Conservation (phyloP, 768 basidiomycete species). For the Xerocomellus dryophilus region DNA sequence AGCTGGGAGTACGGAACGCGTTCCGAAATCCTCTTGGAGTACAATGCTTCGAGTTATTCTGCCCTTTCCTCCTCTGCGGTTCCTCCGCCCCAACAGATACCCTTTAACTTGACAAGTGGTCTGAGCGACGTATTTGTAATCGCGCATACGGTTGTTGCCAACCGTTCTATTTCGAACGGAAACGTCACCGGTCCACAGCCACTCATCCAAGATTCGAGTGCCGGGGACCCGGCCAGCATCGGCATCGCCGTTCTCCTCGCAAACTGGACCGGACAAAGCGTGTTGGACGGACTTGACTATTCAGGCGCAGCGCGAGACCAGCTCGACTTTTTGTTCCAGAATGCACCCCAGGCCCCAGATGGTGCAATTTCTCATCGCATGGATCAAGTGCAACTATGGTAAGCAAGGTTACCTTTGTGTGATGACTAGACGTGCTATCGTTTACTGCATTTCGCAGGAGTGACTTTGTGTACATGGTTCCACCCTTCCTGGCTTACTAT, state of each 20-base stretch:
- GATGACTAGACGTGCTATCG: not conserved
- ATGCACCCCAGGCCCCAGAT: slow-evolving; percentile 59
- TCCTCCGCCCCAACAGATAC: slow-evolving; percentile 27
- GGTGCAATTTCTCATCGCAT: slow-evolving; percentile 82
- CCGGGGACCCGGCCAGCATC: slow-evolving; percentile 76
- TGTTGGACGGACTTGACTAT: slow-evolving; percentile 49
- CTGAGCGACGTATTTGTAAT: slow-evolving; percentile 59
- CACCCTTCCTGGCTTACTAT: slow-evolving; percentile 85
- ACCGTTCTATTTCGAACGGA: slow-evolving; percentile 43
- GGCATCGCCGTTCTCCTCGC: slow-evolving; percentile 66
- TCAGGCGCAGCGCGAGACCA: slow-evolving; percentile 63
- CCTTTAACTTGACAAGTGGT: slow-evolving; percentile 23
- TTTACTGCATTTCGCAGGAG: slow-evolving; percentile 43
- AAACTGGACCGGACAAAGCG: slow-evolving; percentile 46
- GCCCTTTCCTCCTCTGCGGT: slow-evolving; percentile 36
- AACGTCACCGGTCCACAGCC: slow-evolving; percentile 52
- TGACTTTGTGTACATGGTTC: slow-evolving; percentile 83
- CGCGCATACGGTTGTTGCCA: slow-evolving; percentile 46
- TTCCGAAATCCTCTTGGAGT: slow-evolving; percentile 50
- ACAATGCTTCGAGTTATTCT: slow-evolving; percentile 44
- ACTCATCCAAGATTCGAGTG: slow-evolving; percentile 56
- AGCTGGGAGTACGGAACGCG: slow-evolving; percentile 58
- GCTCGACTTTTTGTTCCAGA: slow-evolving; percentile 55
- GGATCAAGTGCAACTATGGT: slow-evolving; percentile 72
- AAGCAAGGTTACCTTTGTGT: not conserved